phyloP scores from a whole-genome alignment of 768 basidiomycete species.

The Fomitopsis serialis region DNA sequence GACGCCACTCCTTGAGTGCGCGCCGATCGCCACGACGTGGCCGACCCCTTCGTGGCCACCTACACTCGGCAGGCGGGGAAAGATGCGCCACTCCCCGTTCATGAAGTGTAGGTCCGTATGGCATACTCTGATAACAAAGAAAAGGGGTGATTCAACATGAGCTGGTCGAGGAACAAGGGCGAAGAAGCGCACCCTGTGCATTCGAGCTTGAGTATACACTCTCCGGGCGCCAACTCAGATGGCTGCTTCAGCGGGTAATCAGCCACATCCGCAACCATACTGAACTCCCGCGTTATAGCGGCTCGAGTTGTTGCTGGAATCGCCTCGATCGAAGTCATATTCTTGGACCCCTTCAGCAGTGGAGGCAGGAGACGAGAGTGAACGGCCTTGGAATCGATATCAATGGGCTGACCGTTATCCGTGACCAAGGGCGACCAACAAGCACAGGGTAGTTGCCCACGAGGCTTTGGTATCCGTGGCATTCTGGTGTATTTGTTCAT shows the following conservation, averaged over 20 bases:
- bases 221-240: slow-evolving; percentile 50
- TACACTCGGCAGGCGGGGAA: slow-evolving; percentile 42
- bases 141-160: slow-evolving; percentile 50
- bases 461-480: too few species aligned
- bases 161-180: neutral
- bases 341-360: too few species aligned
- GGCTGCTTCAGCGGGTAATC: slow-evolving; percentile 47
- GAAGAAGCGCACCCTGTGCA: slow-evolving; percentile 77
- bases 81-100: neutral
- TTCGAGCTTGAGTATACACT: slow-evolving; percentile 66
- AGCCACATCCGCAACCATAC: neutral
- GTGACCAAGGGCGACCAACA: too few species aligned
- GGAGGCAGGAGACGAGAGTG: too few species aligned
- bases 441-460: too few species aligned
- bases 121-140: slow-evolving; percentile 22
- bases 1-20: slow-evolving; percentile 44
- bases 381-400: too few species aligned
- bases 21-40: slow-evolving; percentile 67
- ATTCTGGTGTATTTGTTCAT: too few species aligned
- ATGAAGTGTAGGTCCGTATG: slow-evolving; percentile 5
- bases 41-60: slow-evolving; percentile 78
- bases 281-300: neutral
- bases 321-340: slow-evolving; percentile 29
- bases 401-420: too few species aligned
- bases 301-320: slow-evolving; percentile 25